Conservation (phyloP, 139 green algal genomes). For the Gonium pectorale region DNA sequence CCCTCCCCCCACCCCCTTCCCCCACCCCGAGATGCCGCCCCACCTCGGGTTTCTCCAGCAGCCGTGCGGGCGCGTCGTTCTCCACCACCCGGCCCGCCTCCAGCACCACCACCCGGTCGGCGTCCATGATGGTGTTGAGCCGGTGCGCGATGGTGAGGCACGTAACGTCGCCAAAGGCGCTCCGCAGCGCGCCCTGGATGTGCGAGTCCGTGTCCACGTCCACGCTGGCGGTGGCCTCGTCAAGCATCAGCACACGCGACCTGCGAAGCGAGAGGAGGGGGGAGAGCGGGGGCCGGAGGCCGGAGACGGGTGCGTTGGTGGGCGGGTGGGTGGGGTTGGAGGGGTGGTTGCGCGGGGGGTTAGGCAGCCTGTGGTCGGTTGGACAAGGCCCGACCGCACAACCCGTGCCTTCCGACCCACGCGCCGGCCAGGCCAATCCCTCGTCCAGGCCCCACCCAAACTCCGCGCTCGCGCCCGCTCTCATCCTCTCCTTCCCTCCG, state of each 20-base stretch:
- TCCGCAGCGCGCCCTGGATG: conserved; percentile 86
- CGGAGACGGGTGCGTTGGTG: too few species aligned
- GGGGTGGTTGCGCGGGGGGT: too few species aligned
- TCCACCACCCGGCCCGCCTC: conserved; percentile 59
- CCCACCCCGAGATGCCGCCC: neutral
- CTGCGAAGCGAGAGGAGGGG: conserved; percentile 1
- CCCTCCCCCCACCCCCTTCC: neutral
- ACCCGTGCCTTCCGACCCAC: too few species aligned
- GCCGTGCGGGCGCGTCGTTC: conserved; percentile 51
- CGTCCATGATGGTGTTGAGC: conserved; percentile 83
- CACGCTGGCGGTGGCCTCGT: conserved; percentile 94
- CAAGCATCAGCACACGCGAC: conserved; percentile 88
- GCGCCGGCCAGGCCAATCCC: too few species aligned
- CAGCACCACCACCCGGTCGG: conserved; percentile 61
- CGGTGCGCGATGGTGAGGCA: conserved; percentile 92
- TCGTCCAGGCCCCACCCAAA: too few species aligned
- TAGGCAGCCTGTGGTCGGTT: too few species aligned
- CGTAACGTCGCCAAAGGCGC: conserved; percentile 85
- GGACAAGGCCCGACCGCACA: too few species aligned
- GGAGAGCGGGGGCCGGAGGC: neutral
- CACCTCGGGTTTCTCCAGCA: conserved; percentile 55
- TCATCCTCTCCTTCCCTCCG: neutral
- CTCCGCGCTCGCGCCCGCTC: neutral
- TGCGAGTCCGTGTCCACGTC: conserved; percentile 83
- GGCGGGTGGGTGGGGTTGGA: too few species aligned